Conservation (phyloP, 1,284 basidiomycete genomes). For the Cerrena zonata region DNA sequence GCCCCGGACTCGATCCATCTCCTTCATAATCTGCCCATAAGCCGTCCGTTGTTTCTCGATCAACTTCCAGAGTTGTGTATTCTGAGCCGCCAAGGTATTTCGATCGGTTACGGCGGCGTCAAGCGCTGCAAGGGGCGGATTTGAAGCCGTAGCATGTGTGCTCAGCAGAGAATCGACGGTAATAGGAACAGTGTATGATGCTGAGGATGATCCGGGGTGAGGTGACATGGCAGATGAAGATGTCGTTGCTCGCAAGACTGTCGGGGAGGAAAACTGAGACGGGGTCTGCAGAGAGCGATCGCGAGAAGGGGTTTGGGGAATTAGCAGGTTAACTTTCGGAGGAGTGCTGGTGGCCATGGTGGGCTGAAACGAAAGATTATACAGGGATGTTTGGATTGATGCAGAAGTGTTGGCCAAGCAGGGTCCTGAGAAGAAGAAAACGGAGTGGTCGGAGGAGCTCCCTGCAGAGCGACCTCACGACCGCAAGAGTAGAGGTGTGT, state of each 20-base stretch:
- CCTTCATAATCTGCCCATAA: conserved; percentile 69
- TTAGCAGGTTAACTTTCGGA: conserved; percentile 13
- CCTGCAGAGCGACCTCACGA: not conserved
- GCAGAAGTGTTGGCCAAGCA: not conserved
- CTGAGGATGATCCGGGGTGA: conserved; percentile 13
- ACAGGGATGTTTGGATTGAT: not conserved
- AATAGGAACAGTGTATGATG: conserved; percentile 28
- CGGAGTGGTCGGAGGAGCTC: not conserved
- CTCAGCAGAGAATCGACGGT: conserved; percentile 54
- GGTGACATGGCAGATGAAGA: conserved; percentile 23
- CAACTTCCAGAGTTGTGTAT: conserved; percentile 85
- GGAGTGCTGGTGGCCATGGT: conserved; percentile 5
- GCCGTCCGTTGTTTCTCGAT: conserved; percentile 80
- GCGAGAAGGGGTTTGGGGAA: conserved; percentile 16
- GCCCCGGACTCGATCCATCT: conserved; percentile 71
- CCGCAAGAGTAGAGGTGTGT: too few species aligned
- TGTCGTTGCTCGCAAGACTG: conserved; percentile 19
- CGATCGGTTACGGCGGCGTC: conserved; percentile 71
- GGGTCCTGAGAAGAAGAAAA: not conserved
- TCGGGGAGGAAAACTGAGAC: conserved; percentile 18
- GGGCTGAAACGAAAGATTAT: not conserved
- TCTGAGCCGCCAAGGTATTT: conserved; percentile 74
- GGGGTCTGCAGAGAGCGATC: conserved; percentile 18
- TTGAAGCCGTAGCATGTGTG: conserved; percentile 41
- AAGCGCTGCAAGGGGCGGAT: conserved; percentile 63